These are phyloP conservation scores for Rutstroemia sp. DNA, from an alignment of 2,329 filamentous ascomycete genomes.

Conservation along the genomic window DNA sequence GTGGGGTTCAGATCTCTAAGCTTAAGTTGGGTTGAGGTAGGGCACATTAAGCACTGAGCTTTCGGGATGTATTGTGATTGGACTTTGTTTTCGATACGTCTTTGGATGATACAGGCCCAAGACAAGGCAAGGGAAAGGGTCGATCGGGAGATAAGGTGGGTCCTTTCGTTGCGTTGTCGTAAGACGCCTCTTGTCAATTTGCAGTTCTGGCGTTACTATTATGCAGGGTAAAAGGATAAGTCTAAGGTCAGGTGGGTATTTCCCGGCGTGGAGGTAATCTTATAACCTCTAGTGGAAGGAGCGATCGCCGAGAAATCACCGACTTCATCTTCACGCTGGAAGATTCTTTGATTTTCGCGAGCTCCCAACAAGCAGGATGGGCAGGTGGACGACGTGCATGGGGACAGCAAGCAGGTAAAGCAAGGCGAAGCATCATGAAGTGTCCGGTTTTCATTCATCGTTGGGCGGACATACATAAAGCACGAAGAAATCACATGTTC, in stretches of 20 bases:
- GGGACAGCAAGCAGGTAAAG: neutral
- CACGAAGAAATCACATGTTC: conserved; percentile 6
- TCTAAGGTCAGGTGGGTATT: conserved; percentile 4
- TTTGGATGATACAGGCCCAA: neutral
- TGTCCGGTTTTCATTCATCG: conserved; percentile 4
- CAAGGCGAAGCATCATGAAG: conserved; percentile 5
- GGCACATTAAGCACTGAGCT: neutral
- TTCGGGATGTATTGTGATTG: neutral
- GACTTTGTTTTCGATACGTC: neutral
- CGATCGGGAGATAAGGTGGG: neutral
- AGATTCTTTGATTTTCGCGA: neutral
- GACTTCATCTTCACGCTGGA: neutral
- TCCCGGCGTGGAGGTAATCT: neutral
- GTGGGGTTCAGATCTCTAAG: neutral
- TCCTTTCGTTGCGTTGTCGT: conserved; percentile 6
- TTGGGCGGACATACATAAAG: neutral
- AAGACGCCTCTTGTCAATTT: neutral
- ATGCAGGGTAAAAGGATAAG: neutral
- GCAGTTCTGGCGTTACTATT: neutral
- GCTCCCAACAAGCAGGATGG: neutral
- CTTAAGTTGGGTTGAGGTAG: neutral
- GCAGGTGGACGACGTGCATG: neutral
- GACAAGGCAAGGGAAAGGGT: neutral
- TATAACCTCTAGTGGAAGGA: neutral
- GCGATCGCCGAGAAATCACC: neutral